These are phyloP conservation scores for Phylloporus arenicola DNA, from an alignment of 768 basidiomycete species.

Conservation along the genomic window DNA sequence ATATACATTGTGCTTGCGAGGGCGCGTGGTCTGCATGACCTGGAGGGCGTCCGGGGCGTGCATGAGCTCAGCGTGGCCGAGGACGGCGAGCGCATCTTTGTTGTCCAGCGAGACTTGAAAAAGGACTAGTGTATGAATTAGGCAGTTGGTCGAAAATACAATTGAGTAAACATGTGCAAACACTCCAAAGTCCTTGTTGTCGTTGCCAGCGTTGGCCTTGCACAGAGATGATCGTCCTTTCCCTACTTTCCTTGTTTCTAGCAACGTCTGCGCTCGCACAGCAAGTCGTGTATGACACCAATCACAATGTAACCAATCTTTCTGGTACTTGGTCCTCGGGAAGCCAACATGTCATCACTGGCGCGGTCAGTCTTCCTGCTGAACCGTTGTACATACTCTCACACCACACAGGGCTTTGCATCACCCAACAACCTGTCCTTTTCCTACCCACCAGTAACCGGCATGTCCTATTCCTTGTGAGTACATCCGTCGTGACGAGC, in stretches of 20 bases:
- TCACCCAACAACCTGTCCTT: constrained; percentile 81
- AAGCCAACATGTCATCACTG: constrained; percentile 69
- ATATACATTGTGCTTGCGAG: constrained; percentile 81
- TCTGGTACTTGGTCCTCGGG: constrained; percentile 86
- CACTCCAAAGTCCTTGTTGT: constrained; percentile 29
- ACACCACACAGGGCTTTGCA: constrained; percentile 61
- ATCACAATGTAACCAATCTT: constrained; percentile 66
- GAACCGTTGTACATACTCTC: neutral
- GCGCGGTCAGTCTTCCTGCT: constrained; percentile 54
- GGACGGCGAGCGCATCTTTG: constrained; percentile 72
- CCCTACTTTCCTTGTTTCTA: constrained; percentile 23
- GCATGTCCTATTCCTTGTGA: constrained; percentile 86
- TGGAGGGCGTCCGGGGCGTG: constrained; percentile 49
- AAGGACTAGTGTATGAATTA: constrained; percentile 51
- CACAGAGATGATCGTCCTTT: constrained; percentile 19
- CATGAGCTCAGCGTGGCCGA: constrained; percentile 58
- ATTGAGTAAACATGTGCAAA: constrained; percentile 24
- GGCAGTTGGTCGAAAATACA: constrained; percentile 3
- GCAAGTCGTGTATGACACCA: constrained; percentile 36
- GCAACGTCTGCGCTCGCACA: constrained; percentile 27
- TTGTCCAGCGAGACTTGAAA: constrained; percentile 75
- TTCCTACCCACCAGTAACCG: constrained; percentile 78
- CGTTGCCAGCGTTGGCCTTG: constrained; percentile 18
- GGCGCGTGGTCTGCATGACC: constrained; percentile 54
- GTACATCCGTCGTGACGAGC: constrained; percentile 19